Base-by-base conservation (phyloP, 495 filamentous ascomycete species). In the Penicillium riverlandense region DNA sequence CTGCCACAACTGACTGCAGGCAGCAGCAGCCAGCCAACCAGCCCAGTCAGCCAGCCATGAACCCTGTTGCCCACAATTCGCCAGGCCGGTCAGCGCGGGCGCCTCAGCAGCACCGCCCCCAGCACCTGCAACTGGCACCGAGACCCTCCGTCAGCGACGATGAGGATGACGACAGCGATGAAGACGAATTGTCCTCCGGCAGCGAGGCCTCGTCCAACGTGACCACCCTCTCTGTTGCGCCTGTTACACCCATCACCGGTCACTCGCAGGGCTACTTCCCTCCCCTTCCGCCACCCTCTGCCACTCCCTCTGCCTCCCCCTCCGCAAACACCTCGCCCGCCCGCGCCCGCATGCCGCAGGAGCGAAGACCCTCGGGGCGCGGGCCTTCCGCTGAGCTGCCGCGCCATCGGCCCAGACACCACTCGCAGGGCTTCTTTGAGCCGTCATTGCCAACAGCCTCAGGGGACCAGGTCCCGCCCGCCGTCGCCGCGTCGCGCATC, bases 381-480 rank as follows among this genome's bases (percentile, higher is more conserved):
- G 59, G 50, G 13, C 56, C 51, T 37, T 68, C 66, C 32, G 30
- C 60, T 14, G 73, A 70, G 34, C 41, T 65, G 30, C 59, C 58
- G 39, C 55, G 61, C 38, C 72, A 75, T 47, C 67, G 72, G 13
- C 65, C 67, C 11, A 67, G 80, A 47, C 79, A 84, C 57, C 82
- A 90, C 53, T 90, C 83, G 14, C 87, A 90, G 53, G 90, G 90
- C 44, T 83, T 88, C 66, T 96, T 95, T 54, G 90, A 96, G 62
- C 86, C 90, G 6, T 82, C 82, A 28, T 67, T 95, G 29, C 86
- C 88, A 2, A 86, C 87, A 58, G 78, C 78, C 55, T 76, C 71
- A 63, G 54, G 70, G 51, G 57, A 61, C 22, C 74, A 71, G 59
- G 65, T 71, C 41, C 63, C 41, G 4, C 2, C 22, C 22, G 72